These are phyloP conservation scores for Podosphaera xanthii DNA, from an alignment of 2,329 filamentous ascomycete genomes.

Conservation along the genomic window DNA sequence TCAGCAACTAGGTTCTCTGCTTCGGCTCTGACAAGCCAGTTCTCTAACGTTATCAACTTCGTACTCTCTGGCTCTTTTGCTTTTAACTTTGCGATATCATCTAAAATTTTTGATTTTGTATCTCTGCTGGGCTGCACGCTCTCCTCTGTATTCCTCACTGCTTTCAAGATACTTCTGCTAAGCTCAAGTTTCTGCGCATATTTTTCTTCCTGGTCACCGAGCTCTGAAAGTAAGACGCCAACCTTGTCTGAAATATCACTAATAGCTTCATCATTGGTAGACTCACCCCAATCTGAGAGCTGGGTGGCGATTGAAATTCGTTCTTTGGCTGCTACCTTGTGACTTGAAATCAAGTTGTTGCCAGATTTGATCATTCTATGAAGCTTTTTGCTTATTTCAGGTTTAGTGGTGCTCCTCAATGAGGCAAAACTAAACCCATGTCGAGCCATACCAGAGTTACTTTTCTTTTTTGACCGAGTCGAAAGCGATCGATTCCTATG, in stretches of 20 bases:
- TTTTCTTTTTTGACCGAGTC: constrained; percentile 33
- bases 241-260: constrained; percentile 90
- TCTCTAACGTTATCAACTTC: constrained; percentile 65
- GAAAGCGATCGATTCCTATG: constrained; percentile 51
- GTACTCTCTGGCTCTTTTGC: constrained; percentile 74
- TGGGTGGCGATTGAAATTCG: constrained; percentile 68
- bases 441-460: constrained; percentile 20
- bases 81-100: constrained; percentile 83
- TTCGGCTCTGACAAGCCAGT: constrained; percentile 88
- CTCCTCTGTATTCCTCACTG: constrained; percentile 84
- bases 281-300: constrained; percentile 90
- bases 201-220: constrained; percentile 78
- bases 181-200: constrained; percentile 80
- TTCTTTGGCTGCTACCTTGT: constrained; percentile 70
- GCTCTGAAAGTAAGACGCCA: constrained; percentile 72
- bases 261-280: constrained; percentile 66
- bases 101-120: constrained; percentile 64
- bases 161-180: constrained; percentile 60
- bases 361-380: constrained; percentile 87
- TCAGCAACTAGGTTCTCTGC: constrained; percentile 91
- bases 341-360: constrained; percentile 65
- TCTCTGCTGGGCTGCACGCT: constrained; percentile 86
- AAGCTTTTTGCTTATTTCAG: constrained; percentile 71
- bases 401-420: constrained; percentile 63
- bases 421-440: constrained; percentile 71